Percentiles rank a stretch among this genome's conserved stretches.
phyloP scores from a whole-genome alignment of 495 filamentous ascomycete genomes.

The Aspergillus ostianus region DNA sequence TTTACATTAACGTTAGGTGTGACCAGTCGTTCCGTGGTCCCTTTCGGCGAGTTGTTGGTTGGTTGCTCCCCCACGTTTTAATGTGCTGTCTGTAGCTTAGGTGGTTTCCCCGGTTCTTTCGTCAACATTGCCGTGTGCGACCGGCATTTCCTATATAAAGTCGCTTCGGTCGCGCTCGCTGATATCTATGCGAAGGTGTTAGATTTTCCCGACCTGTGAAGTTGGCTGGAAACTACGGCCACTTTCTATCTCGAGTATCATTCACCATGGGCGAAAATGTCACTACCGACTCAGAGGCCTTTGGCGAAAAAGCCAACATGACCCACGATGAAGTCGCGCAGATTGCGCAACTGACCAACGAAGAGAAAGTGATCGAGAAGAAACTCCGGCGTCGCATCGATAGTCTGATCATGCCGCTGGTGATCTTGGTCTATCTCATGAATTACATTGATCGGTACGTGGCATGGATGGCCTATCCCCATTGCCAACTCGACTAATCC shows the following conservation, averaged over 20 bases:
- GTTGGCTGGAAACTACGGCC: too few species aligned
- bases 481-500: constrained; percentile 13
- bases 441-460: constrained; percentile 55
- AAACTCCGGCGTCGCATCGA: constrained; percentile 51
- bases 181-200: too few species aligned
- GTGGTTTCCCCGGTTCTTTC: too few species aligned
- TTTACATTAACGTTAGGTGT: not conserved
- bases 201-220: too few species aligned
- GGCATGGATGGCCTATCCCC: too few species aligned
- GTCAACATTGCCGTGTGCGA: too few species aligned
- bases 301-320: constrained; percentile 39
- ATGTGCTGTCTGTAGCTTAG: too few species aligned
- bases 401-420: constrained; percentile 52
- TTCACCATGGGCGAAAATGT: constrained; percentile 8
- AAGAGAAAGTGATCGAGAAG: constrained; percentile 47
- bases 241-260: not conserved
- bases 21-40: not conserved
- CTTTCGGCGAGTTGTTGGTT: too few species aligned
- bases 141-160: too few species aligned
- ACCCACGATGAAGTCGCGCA: constrained; percentile 45
- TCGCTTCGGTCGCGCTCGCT: too few species aligned
- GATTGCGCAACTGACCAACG: constrained; percentile 38
- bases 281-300: constrained; percentile 37
- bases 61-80: too few species aligned
- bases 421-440: constrained; percentile 56